Conservation (phyloP, 768 basidiomycete genomes). For the Russula griseocarnosa region DNA sequence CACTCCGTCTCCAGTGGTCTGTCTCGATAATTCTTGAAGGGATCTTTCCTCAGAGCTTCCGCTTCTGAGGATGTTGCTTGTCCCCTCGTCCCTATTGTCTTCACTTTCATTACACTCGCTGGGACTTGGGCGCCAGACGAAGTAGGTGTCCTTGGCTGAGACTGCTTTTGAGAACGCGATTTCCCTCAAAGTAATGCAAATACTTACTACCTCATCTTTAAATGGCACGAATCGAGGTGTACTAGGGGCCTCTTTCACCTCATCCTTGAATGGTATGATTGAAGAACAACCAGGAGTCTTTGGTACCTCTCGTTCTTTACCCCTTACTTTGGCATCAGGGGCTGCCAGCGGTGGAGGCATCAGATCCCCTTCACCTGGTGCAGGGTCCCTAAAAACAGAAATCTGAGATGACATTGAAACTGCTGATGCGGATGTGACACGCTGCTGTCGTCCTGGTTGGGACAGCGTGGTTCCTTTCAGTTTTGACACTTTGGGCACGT, state of each 20-base stretch:
- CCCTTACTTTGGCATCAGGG: slow-evolving; percentile 30
- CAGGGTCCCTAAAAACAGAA: slow-evolving; percentile 60
- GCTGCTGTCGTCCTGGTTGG: slow-evolving; percentile 54
- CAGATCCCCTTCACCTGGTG: slow-evolving; percentile 36
- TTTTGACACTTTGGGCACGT: slow-evolving; percentile 65
- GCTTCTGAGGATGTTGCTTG: slow-evolving; percentile 55
- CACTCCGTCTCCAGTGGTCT: slow-evolving; percentile 23
- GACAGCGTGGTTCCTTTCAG: slow-evolving; percentile 62
- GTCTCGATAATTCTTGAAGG: slow-evolving; percentile 67
- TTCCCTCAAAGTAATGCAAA: slow-evolving; percentile 21
- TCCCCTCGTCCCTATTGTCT: slow-evolving; percentile 42
- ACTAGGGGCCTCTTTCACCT: slow-evolving; percentile 37
- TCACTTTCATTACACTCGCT: slow-evolving; percentile 68
- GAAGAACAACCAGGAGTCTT: slow-evolving; percentile 36
- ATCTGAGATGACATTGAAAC: slow-evolving; percentile 53
- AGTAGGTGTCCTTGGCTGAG: slow-evolving; percentile 34
- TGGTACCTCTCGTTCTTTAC: slow-evolving; percentile 33
- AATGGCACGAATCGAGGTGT: slow-evolving; percentile 67
- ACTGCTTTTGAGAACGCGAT: slow-evolving; percentile 29
- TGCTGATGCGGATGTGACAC: slow-evolving; percentile 44
- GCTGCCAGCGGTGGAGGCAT: slow-evolving; percentile 37
- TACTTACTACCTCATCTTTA: slow-evolving; percentile 57
- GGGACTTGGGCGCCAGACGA: slow-evolving; percentile 36
- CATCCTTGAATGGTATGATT: slow-evolving; percentile 32
- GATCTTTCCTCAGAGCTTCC: slow-evolving; percentile 73